These are phyloP conservation scores for Microdochium trichocladiopsis DNA, from an alignment of 2,329 filamentous ascomycete species.

Conservation along the genomic window DNA sequence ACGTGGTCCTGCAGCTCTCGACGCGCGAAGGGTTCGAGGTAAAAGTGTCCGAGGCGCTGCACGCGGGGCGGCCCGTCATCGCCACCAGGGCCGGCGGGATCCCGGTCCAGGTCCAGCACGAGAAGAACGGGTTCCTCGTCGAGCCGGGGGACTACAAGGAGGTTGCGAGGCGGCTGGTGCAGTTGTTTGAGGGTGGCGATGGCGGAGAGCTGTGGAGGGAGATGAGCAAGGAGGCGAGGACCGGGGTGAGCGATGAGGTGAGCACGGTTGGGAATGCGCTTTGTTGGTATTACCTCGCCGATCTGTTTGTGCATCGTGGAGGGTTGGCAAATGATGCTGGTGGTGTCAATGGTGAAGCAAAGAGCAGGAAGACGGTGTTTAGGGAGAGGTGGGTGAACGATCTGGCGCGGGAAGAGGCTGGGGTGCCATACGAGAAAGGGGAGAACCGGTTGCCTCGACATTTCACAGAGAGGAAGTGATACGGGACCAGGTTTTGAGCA, in stretches of 20 bases:
- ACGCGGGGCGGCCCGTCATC: conserved; percentile 73
- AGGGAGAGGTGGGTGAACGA: conserved; percentile 66
- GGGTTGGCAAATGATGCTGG: too few species aligned
- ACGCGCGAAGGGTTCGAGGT: conserved; percentile 81
- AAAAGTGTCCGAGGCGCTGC: conserved; percentile 77
- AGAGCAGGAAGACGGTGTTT: conserved; percentile 31
- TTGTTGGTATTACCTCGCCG: conserved; percentile 70
- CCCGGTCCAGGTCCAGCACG: conserved; percentile 67
- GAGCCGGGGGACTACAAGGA: conserved; percentile 61
- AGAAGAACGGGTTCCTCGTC: conserved; percentile 68
- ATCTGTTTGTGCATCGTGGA: conserved; percentile 52
- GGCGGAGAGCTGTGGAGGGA: conserved; percentile 48
- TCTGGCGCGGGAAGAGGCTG: conserved; percentile 60
- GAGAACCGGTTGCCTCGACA: conserved; percentile 55
- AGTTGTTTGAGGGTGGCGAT: conserved; percentile 55
- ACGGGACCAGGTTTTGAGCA: too few species aligned
- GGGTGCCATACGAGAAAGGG: conserved; percentile 45
- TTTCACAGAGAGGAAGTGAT: conserved; percentile 23
- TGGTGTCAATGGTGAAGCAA: too few species aligned
- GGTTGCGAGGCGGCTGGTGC: conserved; percentile 59
- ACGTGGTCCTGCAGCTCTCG: conserved; percentile 71
- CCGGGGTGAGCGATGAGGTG: conserved; percentile 72
- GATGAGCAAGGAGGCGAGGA: conserved; percentile 58
- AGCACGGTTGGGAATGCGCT: conserved; percentile 74
- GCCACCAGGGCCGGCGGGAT: conserved; percentile 73